Evolutionary conservation across 164 flowering plant genomes (phyloP), one percentile per base, ranked within the genome.

Genomic region (Chimonanthus praecox): DNA sequence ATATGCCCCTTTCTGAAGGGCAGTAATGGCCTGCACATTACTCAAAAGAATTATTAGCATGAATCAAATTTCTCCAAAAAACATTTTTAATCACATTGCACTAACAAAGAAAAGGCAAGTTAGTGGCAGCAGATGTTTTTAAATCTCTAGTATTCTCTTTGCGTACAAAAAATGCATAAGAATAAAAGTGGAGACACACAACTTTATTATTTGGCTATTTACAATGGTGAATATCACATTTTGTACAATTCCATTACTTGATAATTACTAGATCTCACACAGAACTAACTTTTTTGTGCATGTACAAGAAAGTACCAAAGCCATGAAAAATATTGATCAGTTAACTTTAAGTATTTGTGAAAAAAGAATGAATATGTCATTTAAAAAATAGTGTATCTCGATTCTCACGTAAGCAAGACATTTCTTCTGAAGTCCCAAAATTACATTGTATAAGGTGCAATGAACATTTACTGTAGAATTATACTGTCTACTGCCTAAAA

Each of bases 1-100:
- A 44, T 67, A 46, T 58, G 76, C 65, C 8, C 76, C 76, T 58
- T 74, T 74, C 71, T 70, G 45, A 51, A 70, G 70, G 51, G 72
- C 72, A 45, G 77, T 68, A 13, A 68, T 75, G 58, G 82, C 83
- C 85, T 80, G 70, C 18, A 58, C 43, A 43, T 58, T 61, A 65
- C 5, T 6, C 15, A 33, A 66, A 66, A 45, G 4, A 65, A 66
- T 11, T 45, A 43, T 44, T 8, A 6, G 0, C 48, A 66, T 44
- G 48, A 63, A 63, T 63, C 7, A 7, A 44, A 45, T 16, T 33
- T 44, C n/a, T n/a, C 49, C 66, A 4, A 66, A 15, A 5, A 66
- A n/a, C 47, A 66, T 45, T 63, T 18, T 16, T 7, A 16, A 18
- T 63, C 66, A 63, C 43, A 6, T 33, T 21, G 20, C 33, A 63